Evolutionary conservation across 441 rosid genomes (phyloP), one percentile per base, ranked within the genome.

Genomic region (Eugenia klotzschiana): DNA sequence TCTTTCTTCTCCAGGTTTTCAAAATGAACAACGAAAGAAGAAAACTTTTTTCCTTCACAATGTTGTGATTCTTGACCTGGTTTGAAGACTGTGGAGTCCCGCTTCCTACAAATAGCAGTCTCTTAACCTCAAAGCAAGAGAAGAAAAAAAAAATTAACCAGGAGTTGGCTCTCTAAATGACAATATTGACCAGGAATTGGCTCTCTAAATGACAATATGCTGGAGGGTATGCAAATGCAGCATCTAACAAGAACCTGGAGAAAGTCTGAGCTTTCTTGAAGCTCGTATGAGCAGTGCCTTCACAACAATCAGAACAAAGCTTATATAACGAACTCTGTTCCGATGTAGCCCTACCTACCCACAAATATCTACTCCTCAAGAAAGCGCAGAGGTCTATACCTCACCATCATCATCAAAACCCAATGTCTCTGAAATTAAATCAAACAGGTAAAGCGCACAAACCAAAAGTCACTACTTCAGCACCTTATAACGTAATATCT

Each of bases 401-500:
- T 33, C 77, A 18, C 77, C 77, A 33, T 37, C 25, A 33, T 33
- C 77, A 33, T 11, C 46, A 20, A 64, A 33, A 40, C 25, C 77
- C 46, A 33, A 64, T 20, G 77, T 64, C 46, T 64, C 1, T 37
- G 46, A 51, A 26, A 46, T 60, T 86, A 73, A 23, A 90, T 84
- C 91, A 87, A 89, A 89, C 89, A 84, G 89, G 86, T 88, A 54
- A 81, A 29, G 18, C 41, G 90, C 92, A 86, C 27, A 15, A 25
- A 72, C 46, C 27, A 1, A 22, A 55, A 77, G 79, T 11, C 57
- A 37, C 13, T 18, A 80, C 60, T 58, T 52, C 46, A 11, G 80
- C 86, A 96, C 98, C 98, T 92, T 51, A 96, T 83, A 84, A 94
- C 91, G 79, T 88, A 90, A 79, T 55, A 85, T 26, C 91, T 90